Base-by-base conservation (phyloP, 306 rosid genomes). In the Geum urbanum region DNA sequence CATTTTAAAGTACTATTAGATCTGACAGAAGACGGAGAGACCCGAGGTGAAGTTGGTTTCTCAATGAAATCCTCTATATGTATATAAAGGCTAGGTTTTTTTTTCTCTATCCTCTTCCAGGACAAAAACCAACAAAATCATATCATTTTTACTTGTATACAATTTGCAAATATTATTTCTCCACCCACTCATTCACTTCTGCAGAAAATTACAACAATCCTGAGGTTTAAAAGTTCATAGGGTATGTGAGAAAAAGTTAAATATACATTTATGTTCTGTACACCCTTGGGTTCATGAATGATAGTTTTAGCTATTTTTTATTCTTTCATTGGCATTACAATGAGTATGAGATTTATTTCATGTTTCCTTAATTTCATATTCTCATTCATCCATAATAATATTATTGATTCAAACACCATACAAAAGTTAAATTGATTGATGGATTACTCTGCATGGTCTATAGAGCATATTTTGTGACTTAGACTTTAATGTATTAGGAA, bases 401-500 rank as follows among this genome's bases (percentile, higher is more conserved):
- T 54, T 52, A 54, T 53, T 47, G 9, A 24, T 41, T 6, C 8
- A 27, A 77, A 44, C 16, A 32, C 32, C 32, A 27, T 27, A 37
- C 12, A 43, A 32, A 9, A 27, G 4, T 15, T 41, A 39, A 13
- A 53, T 46, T 27, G 40, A 39, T 77, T 58, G 61, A 46, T 24
- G 51, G n/a, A n/a, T n/a, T 43, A 15, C 37, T 72, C 45, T 60
- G 11, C 35, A 49, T 78, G 69, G 70, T 71, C 32, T 66, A 15
- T 15, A 7, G 32, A 58, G 27, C 4, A 24, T 24, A n/a, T 13
- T 35, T 40, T 8, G 43, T 40, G 9, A 52, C 56, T 43, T 70
- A 32, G 44, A 22, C n/a, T 52, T n/a, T 13, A 54, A 52, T 59
- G 6, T 71, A 69, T 62, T 75, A 92, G 98, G 95, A 89, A 61